Conservation (phyloP, 2,329 filamentous ascomycete species). For the Trichoderma gracile region DNA sequence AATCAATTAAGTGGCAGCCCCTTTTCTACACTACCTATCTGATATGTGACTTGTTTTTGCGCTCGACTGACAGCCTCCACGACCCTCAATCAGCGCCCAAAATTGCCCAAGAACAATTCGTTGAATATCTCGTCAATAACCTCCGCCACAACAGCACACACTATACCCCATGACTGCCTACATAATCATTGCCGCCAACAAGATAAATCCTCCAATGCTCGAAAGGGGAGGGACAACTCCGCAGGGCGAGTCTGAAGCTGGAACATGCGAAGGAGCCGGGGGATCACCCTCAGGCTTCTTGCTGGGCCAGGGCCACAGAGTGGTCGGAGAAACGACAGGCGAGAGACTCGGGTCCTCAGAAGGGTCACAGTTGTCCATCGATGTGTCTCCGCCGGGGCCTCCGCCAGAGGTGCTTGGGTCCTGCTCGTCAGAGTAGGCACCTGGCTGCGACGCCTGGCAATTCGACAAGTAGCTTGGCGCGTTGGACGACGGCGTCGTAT, state of each 20-base stretch:
- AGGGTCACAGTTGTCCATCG: conserved; percentile 24
- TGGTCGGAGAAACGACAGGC: conserved; percentile 30
- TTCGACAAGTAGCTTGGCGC: conserved; percentile 11
- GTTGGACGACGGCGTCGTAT: neutral
- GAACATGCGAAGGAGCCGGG: conserved; percentile 34
- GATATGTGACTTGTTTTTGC: neutral
- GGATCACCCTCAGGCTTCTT: conserved; percentile 29
- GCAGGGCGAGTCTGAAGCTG: conserved; percentile 33
- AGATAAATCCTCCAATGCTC: conserved; percentile 32
- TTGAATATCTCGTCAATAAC: conserved; percentile 17
- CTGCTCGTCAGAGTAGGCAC: conserved; percentile 8
- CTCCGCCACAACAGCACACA: neutral
- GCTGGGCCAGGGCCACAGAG: conserved; percentile 32
- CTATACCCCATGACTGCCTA: conserved; percentile 20
- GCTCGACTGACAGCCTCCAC: conserved; percentile 1
- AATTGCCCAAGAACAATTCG: conserved; percentile 29
- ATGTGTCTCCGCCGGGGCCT: neutral
- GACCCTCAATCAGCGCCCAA: conserved; percentile 30
- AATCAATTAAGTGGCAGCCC: conserved; percentile 1
- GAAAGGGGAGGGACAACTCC: conserved; percentile 30
- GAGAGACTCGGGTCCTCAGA: conserved; percentile 22
- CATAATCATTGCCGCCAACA: conserved; percentile 35
- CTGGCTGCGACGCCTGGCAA: conserved; percentile 7
- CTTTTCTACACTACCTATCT: conserved; percentile 5
- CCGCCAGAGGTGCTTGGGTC: neutral